These are phyloP conservation scores for Termitomyces sp. DNA, from an alignment of 768 basidiomycete genomes.

Conservation along the genomic window DNA sequence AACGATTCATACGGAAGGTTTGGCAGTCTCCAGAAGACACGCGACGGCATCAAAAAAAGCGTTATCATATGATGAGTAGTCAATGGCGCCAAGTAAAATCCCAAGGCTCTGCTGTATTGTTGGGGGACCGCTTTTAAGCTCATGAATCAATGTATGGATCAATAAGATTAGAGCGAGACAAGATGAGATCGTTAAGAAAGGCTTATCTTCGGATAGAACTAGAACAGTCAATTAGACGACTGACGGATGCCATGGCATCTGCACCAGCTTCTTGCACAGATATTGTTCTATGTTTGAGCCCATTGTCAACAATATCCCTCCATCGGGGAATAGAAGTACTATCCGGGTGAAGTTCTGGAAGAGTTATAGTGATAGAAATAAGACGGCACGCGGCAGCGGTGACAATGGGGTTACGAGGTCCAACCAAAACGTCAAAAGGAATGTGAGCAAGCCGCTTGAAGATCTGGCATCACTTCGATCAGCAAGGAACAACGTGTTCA, in stretches of 20 bases:
- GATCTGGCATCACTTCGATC: slow-evolving; percentile 38
- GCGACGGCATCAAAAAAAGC: slow-evolving; percentile 47
- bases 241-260: slow-evolving; percentile 60
- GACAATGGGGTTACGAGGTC: slow-evolving; percentile 66
- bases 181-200: background rate
- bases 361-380: slow-evolving; percentile 61
- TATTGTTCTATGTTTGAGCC: slow-evolving; percentile 59
- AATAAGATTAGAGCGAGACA: slow-evolving; percentile 8
- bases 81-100: slow-evolving; percentile 58
- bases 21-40: slow-evolving; percentile 57
- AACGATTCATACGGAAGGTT: slow-evolving; percentile 36
- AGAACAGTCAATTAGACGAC: slow-evolving; percentile 62
- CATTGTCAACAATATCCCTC: slow-evolving; percentile 63
- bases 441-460: slow-evolving; percentile 54
- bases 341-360: slow-evolving; percentile 39
- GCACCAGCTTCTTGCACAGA: slow-evolving; percentile 77
- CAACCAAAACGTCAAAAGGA: slow-evolving; percentile 52
- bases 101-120: slow-evolving; percentile 70
- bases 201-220: slow-evolving; percentile 71
- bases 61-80: slow-evolving; percentile 53
- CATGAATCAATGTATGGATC: slow-evolving; percentile 51
- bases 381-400: slow-evolving; percentile 68
- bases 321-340: slow-evolving; percentile 50
- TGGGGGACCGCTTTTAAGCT: slow-evolving; percentile 47
- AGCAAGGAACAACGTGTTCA: background rate